phyloP scores from a whole-genome alignment of 768 basidiomycete species.

The Auriscalpium microsporum region DNA sequence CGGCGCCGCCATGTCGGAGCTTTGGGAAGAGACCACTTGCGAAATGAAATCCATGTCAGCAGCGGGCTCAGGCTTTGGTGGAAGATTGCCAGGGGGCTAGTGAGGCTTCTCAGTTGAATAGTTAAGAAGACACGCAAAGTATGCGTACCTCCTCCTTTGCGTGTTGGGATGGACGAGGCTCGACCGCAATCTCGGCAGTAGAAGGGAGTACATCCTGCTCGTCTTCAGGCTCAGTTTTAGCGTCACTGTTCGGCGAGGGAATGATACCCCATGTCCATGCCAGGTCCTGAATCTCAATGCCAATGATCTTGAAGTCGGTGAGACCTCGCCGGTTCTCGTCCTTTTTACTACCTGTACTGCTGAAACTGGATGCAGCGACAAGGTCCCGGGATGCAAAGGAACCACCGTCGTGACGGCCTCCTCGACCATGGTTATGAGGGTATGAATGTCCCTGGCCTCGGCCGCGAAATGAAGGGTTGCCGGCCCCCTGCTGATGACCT shows the following conservation, averaged over 20 bases:
- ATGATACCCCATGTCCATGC: slow-evolving; percentile 81
- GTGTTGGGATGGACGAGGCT: background rate
- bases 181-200: slow-evolving; percentile 21
- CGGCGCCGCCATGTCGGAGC: slow-evolving; percentile 17
- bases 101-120: too few species aligned
- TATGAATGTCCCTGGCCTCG: slow-evolving; percentile 50
- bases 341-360: slow-evolving; percentile 43
- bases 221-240: slow-evolving; percentile 20
- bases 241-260: slow-evolving; percentile 25
- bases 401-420: slow-evolving; percentile 33
- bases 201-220: slow-evolving; percentile 23
- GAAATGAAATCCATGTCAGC: too few species aligned
- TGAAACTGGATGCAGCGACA: slow-evolving; percentile 12
- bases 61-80: too few species aligned
- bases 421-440: slow-evolving; percentile 23
- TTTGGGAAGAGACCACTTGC: too few species aligned
- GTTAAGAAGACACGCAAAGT: too few species aligned
- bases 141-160: background rate
- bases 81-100: too few species aligned
- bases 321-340: slow-evolving; percentile 87
- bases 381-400: slow-evolving; percentile 37
- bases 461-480: slow-evolving; percentile 37
- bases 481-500: slow-evolving; percentile 18
- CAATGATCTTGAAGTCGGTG: slow-evolving; percentile 97
- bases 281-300: slow-evolving; percentile 74